Percentiles rank a stretch among this genome's conserved stretches.
These are phyloP conservation scores for Hysterangium stoloniferum DNA, from an alignment of 768 basidiomycete species.

Conservation along the genomic window DNA sequence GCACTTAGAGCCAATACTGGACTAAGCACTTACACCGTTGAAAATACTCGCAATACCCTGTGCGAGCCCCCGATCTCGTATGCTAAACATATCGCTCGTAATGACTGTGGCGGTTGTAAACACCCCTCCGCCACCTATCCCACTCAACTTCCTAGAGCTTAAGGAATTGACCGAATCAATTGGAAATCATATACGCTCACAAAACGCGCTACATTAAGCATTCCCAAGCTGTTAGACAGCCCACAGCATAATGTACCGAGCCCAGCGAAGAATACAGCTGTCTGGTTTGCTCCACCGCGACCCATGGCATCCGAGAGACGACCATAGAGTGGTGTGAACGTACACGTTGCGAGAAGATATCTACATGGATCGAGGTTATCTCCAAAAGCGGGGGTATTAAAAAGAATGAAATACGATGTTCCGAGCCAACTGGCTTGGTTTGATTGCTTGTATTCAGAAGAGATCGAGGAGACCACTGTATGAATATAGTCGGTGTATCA, in stretches of 20 bases:
- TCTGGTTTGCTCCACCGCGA: constrained; percentile 57
- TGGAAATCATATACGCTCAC: constrained; percentile 32
- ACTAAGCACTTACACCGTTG: constrained; percentile 49
- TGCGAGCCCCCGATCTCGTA: constrained; percentile 66
- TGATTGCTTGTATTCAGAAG: constrained; percentile 68
- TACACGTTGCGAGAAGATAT: constrained; percentile 71
- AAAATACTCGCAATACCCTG: constrained; percentile 72
- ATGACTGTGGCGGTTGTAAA: constrained; percentile 68
- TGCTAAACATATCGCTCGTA: constrained; percentile 72
- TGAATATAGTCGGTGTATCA: constrained; percentile 20
- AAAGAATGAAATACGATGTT: constrained; percentile 44
- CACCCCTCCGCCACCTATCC: constrained; percentile 75
- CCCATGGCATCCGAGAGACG: constrained; percentile 74
- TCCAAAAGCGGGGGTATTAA: background rate
- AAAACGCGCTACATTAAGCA: constrained; percentile 65
- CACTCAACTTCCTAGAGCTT: constrained; percentile 43
- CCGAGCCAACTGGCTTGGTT: constrained; percentile 82
- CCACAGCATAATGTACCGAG: constrained; percentile 64
- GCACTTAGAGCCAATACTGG: no score
- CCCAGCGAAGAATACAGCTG: constrained; percentile 51
- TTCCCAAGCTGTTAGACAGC: constrained; percentile 59
- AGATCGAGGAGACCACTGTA: constrained; percentile 74
- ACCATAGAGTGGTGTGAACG: constrained; percentile 78
- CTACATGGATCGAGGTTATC: no score
- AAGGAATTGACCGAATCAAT: background rate